phyloP scores from a whole-genome alignment of 176 grass and related monocot genomes.

The Bolboschoenus planiculmis region DNA sequence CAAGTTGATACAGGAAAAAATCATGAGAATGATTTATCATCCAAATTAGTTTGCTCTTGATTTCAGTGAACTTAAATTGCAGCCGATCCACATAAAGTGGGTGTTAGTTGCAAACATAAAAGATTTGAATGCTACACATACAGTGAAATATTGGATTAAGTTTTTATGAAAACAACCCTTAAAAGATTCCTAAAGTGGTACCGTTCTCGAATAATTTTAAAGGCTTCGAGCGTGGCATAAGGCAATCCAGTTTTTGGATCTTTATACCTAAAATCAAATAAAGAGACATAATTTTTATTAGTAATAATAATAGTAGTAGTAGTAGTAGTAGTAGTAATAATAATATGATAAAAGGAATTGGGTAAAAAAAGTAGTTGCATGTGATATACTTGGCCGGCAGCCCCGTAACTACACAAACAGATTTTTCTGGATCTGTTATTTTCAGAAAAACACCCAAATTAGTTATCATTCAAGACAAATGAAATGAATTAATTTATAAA shows the following conservation, averaged over 20 bases:
- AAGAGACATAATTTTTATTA: constrained; percentile 22
- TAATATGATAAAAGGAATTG: constrained; percentile 14
- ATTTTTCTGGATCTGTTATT: constrained; percentile 66
- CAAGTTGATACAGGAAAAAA: neutral
- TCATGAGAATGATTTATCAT: neutral
- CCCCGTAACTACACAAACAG: constrained; percentile 65
- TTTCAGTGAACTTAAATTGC: neutral
- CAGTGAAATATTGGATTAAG: neutral
- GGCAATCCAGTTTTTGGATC: constrained; percentile 86
- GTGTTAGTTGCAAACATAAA: neutral
- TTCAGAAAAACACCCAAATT: neutral
- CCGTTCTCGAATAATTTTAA: constrained; percentile 75
- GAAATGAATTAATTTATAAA: neutral
- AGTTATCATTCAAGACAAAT: neutral
- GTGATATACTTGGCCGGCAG: constrained; percentile 75
- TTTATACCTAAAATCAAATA: constrained; percentile 54
- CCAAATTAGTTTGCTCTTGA: neutral
- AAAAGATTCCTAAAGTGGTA: constrained; percentile 15
- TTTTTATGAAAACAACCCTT: neutral
- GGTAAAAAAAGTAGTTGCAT: neutral
- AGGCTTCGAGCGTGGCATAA: constrained; percentile 83
- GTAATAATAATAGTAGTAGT: neutral
- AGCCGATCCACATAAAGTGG: neutral
- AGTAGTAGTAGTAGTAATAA: neutral
- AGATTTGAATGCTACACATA: neutral